Conservation (phyloP, 495 filamentous ascomycete genomes). For the Daldinia vernicosa region DNA sequence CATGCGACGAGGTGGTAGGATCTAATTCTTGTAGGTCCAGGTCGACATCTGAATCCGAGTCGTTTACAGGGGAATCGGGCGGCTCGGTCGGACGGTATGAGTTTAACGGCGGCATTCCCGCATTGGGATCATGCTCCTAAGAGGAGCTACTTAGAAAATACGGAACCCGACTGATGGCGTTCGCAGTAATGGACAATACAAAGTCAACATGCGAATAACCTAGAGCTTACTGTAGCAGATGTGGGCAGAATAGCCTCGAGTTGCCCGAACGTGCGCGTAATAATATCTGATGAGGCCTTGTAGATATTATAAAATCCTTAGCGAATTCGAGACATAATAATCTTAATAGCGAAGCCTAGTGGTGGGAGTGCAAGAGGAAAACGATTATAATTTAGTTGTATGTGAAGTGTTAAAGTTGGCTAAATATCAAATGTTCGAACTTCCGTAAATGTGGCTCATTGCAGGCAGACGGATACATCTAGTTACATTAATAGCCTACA, state of each 20-base stretch:
- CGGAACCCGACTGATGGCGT: not conserved
- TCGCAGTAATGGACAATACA: not conserved
- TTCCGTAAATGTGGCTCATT: constrained; percentile 2
- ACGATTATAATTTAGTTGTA: not conserved
- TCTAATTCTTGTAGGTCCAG: constrained; percentile 78
- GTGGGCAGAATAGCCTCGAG: not conserved
- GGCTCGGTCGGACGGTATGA: constrained; percentile 59
- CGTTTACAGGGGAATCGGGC: constrained; percentile 62
- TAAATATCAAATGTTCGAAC: not conserved
- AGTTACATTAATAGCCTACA: not conserved
- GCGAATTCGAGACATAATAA: not conserved
- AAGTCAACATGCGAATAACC: constrained; percentile 15
- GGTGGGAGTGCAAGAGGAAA: constrained; percentile 1
- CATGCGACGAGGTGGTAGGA: constrained; percentile 57
- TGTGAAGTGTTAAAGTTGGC: not conserved
- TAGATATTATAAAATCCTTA: not conserved
- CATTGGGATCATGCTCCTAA: constrained; percentile 50
- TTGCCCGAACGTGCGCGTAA: not conserved
- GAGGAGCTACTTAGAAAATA: constrained; percentile 27
- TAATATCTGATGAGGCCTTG: not conserved
- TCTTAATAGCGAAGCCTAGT: not conserved
- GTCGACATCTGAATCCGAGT: constrained; percentile 74
- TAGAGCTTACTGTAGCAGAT: constrained; percentile 5
- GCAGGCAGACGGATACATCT: not conserved
- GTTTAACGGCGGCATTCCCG: constrained; percentile 63